Conservation (phyloP, 176 grass and related monocot species). For the Hordeum marinum region DNA sequence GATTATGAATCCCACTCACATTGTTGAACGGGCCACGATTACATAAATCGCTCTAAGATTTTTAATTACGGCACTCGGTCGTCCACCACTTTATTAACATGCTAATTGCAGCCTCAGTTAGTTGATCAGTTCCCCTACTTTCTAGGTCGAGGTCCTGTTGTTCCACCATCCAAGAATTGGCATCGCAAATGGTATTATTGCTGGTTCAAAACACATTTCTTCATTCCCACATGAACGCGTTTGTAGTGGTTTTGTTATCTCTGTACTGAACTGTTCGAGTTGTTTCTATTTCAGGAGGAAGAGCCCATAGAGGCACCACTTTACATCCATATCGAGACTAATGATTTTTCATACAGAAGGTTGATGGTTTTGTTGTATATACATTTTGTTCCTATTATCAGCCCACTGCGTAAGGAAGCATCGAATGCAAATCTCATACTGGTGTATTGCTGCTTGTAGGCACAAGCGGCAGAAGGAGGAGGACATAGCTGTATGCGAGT, state of each 20-base stretch:
- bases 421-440: neutral
- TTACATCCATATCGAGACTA: slow-evolving; percentile 80
- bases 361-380: slow-evolving; percentile 17
- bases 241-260: neutral
- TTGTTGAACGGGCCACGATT: neutral
- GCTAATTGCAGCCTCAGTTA: neutral
- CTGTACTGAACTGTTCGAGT: neutral
- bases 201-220: neutral
- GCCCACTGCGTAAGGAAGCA: neutral
- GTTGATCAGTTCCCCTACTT: neutral
- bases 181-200: slow-evolving; percentile 21
- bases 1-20: neutral
- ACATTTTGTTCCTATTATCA: neutral
- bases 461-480: slow-evolving; percentile 85
- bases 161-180: neutral
- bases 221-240: neutral
- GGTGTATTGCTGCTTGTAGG: slow-evolving; percentile 43
- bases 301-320: slow-evolving; percentile 27
- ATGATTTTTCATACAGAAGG: slow-evolving; percentile 80
- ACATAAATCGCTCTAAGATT: neutral
- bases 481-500: slow-evolving; percentile 87
- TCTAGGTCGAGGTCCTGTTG: neutral
- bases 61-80: neutral
- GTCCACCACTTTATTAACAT: neutral
- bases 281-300: slow-evolving; percentile 38